Evolutionary conservation across 2,329 filamentous ascomycete species (phyloP), one percentile per base, ranked within the genome.

Genomic region (Rugonectria rugulosa): DNA sequence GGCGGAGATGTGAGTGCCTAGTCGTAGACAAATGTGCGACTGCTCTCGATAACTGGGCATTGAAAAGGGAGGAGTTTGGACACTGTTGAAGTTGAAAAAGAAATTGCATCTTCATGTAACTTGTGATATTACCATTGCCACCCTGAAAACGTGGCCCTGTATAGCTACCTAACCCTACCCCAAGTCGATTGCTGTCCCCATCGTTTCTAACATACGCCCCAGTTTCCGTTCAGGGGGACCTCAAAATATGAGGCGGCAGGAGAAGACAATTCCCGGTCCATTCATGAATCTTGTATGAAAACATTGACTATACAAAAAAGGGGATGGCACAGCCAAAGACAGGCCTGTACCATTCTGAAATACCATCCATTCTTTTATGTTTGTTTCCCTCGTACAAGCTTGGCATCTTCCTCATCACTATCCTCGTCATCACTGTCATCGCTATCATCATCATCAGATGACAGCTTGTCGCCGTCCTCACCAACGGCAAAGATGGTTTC

Each of bases 401-500:
- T 83, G 15, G 81, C 82, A 54, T 87, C 85, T 61, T 79, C 81
- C 11, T 78, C 78, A 14, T 73, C 72, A 51, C 68, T 72, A 17
- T 88, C 89, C 52, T 36, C 19, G 15, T 40, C 37, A 14, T 40
- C 37, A 14, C 19, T 17, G 15, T 17, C 34, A 14, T 49, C 47
- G 12, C 27, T 42, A 5, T 50, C 45, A 17, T 48, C 45, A 29
- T 48, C 45, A 12, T 91, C 88, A 53, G 91, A 90, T 14, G 89
- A 92, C 80, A 92, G 94, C 70, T 88, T 91, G 69, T 95, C 92
- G 1, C 79, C 85, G 51, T 89, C 89, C 67, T 96, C 93, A 10
- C 92, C 94, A 10, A 98, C 91, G 1, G 94, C 94, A 68, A 98
- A 98, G 59, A 98, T 96, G 0, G 93, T 97, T 76, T 98, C 95